Evolutionary conservation across 768 basidiomycete genomes (phyloP).

Genomic region (Coprinopsis cinerea): DNA sequence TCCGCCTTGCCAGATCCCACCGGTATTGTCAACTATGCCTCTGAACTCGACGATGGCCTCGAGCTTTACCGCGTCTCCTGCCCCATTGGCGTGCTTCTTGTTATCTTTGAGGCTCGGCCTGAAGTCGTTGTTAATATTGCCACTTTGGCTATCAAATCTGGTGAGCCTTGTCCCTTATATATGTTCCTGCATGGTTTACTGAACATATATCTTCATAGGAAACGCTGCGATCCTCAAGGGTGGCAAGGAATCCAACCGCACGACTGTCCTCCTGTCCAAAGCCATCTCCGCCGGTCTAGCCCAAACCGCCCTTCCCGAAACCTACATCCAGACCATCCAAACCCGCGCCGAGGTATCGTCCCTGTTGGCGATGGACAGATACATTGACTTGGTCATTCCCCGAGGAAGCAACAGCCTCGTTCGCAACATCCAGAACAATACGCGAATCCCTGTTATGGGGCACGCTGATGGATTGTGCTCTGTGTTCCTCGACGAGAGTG

Average conservation of each 20-base stretch:
- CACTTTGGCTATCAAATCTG: constrained; percentile 92
- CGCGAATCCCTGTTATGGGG: constrained; percentile 96
- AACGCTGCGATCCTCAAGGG: constrained; percentile 98
- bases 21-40: constrained; percentile 81
- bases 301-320: constrained; percentile 63
- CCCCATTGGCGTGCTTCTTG: constrained; percentile 91
- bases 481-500: constrained; percentile 82
- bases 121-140: constrained; percentile 99
- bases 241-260: constrained; percentile 89
- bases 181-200: neutral
- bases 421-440: constrained; percentile 79
- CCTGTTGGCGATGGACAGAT: constrained; percentile 78
- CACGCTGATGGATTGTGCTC: constrained; percentile 96
- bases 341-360: constrained; percentile 88
- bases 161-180: constrained; percentile 34
- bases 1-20: constrained; percentile 82
- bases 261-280: constrained; percentile 67
- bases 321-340: constrained; percentile 89
- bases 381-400: constrained; percentile 96
- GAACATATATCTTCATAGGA: constrained; percentile 41
- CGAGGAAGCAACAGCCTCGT: constrained; percentile 92
- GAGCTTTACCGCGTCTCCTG: constrained; percentile 93
- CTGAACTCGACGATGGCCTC: constrained; percentile 79
- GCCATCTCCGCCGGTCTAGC: constrained; percentile 76
- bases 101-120: constrained; percentile 96